Percentiles rank a stretch among this genome's conserved stretches.
Evolutionary conservation across 225 moss, liverwort and hornwort genomes (phyloP).

Genomic region (Rhytidiadelphus loreus): DNA sequence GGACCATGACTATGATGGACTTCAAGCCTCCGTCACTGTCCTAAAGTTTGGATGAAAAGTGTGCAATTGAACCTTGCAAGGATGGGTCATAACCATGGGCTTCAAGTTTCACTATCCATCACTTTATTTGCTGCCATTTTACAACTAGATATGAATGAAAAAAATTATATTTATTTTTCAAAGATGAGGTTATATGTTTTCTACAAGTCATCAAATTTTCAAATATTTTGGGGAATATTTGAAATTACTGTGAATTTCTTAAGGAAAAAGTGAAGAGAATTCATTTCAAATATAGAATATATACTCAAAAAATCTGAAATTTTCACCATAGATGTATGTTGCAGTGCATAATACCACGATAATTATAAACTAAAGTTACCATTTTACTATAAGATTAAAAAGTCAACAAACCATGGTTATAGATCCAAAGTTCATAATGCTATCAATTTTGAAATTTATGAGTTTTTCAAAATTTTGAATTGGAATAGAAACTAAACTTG

Average conservation of each 20-base stretch:
- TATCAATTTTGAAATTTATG: no score
- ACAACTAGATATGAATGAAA: not conserved
- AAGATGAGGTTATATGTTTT: not conserved
- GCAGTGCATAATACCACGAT: not conserved
- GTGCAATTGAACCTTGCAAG: not conserved
- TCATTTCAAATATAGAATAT: not conserved
- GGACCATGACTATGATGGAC: no score
- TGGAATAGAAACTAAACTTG: no score
- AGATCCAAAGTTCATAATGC: no score
- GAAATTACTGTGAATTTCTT: not conserved
- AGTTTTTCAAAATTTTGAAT: no score
- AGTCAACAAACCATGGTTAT: no score
- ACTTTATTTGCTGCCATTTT: not conserved
- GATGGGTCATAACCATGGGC: no score
- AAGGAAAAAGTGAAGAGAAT: not conserved
- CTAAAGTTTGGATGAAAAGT: not conserved
- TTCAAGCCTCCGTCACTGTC: no score
- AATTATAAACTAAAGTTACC: not conserved
- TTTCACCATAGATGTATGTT: not conserved
- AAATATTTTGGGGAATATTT: no score
- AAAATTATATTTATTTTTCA: fast-evolving
- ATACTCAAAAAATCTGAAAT: not conserved
- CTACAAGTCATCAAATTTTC: not conserved
- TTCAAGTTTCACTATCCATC: not conserved
- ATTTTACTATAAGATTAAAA: no score